phyloP scores from a whole-genome alignment of 257 asterid species.

The Primulina eburnea region DNA sequence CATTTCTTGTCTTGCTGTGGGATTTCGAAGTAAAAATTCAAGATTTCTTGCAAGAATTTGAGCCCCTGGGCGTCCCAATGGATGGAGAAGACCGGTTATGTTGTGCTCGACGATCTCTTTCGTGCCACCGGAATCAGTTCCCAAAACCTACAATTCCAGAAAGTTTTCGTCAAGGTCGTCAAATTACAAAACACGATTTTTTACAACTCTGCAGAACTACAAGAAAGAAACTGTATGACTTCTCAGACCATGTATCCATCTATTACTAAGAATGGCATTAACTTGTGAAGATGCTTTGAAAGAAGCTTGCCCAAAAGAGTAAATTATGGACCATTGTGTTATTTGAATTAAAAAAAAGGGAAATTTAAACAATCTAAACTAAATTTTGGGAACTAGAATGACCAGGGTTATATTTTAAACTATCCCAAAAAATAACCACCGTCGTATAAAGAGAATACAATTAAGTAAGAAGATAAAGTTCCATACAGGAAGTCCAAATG shows the following conservation, averaged over 20 bases:
- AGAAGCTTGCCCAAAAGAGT: background rate
- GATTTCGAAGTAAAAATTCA: constrained; percentile 55
- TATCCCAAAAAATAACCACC: background rate
- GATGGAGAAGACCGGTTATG: constrained; percentile 78
- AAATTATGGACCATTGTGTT: background rate
- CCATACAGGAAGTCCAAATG: constrained; percentile 97
- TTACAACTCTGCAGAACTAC: background rate
- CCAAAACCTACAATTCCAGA: constrained; percentile 62
- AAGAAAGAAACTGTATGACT: background rate
- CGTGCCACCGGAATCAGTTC: constrained; percentile 95
- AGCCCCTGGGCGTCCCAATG: constrained; percentile 80
- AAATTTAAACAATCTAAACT: background rate
- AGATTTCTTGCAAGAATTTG: constrained; percentile 62
- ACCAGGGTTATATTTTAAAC: background rate
- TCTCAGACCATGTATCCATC: background rate
- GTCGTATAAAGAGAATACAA: background rate
- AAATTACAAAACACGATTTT: background rate
- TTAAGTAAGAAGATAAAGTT: constrained; percentile 16
- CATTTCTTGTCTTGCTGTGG: constrained; percentile 63
- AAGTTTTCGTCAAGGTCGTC: background rate
- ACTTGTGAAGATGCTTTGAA: background rate
- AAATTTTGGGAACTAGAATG: too few species aligned
- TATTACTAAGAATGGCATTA: background rate
- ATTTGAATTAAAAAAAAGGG: background rate
- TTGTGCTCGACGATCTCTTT: constrained; percentile 83